These are phyloP conservation scores for Niveomyces coronatus DNA, from an alignment of 2,329 filamentous ascomycete genomes.

Conservation along the genomic window DNA sequence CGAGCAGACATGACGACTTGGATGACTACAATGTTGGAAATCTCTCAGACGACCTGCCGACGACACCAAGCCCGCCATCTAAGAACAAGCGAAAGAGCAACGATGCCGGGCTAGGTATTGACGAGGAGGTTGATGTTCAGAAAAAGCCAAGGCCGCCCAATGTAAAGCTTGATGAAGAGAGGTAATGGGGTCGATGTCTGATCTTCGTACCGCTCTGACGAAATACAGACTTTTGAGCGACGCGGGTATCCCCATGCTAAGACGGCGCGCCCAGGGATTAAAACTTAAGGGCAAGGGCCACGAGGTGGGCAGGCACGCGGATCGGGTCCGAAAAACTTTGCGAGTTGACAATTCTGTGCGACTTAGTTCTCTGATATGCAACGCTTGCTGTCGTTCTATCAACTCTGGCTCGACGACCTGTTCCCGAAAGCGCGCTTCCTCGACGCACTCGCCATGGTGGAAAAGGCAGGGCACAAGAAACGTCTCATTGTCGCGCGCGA, in stretches of 20 bases:
- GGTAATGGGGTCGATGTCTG: constrained; percentile 30
- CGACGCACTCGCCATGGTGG: constrained; percentile 81
- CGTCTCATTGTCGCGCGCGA: constrained; percentile 62
- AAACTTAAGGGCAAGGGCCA: constrained; percentile 89
- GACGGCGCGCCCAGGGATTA: constrained; percentile 58
- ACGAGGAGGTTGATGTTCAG: constrained; percentile 73
- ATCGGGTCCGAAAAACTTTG: too few relatives aligned
- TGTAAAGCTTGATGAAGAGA: constrained; percentile 78
- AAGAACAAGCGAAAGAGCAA: constrained; percentile 39
- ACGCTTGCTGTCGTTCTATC: constrained; percentile 78
- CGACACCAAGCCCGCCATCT: constrained; percentile 31
- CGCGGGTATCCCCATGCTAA: constrained; percentile 73
- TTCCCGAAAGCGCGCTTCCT: constrained; percentile 92
- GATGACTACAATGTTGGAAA: constrained; percentile 65
- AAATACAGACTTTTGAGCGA: constrained; percentile 61
- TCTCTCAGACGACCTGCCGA: constrained; percentile 36
- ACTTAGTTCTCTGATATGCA: constrained; percentile 71
- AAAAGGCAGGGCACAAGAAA: constrained; percentile 85
- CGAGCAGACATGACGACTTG: constrained; percentile 46
- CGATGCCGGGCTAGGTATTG: constrained; percentile 58
- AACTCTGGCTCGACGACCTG: constrained; percentile 92
- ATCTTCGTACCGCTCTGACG: not conserved
- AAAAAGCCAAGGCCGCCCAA: constrained; percentile 62
- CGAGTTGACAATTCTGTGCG: too few relatives aligned
- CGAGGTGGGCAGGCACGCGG: constrained; percentile 46